phyloP scores from a whole-genome alignment of 2,329 filamentous ascomycete species.

The Alternaria tenuissima region DNA sequence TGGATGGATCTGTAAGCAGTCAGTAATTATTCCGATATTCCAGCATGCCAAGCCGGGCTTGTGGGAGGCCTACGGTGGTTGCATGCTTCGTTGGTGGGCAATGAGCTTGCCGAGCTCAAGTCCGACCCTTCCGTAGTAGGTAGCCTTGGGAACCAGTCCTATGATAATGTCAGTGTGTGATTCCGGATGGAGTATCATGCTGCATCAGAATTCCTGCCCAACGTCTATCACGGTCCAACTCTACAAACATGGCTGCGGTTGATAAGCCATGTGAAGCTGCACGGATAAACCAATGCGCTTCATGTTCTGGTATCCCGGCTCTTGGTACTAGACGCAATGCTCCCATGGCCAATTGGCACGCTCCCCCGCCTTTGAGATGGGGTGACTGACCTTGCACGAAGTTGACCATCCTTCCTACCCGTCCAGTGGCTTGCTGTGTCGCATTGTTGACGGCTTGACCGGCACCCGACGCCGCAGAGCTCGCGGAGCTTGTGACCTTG shows the following conservation, averaged over 20 bases:
- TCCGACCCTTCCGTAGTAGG: slow-evolving; percentile 92
- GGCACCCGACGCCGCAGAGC: slow-evolving; percentile 76
- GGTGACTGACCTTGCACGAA: slow-evolving; percentile 82
- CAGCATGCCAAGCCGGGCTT: neutral
- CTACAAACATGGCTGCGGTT: slow-evolving; percentile 9
- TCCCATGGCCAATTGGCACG: slow-evolving; percentile 4
- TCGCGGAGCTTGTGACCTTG: slow-evolving; percentile 80
- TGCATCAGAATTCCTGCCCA: neutral
- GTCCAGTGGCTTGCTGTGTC: slow-evolving; percentile 62
- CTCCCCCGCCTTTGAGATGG: slow-evolving; percentile 15
- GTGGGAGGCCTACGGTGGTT: slow-evolving; percentile 78
- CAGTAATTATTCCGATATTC: slow-evolving; percentile 24
- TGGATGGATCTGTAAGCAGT: slow-evolving; percentile 69
- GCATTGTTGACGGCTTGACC: slow-evolving; percentile 63
- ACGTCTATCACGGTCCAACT: neutral
- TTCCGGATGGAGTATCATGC: neutral
- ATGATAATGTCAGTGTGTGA: slow-evolving; percentile 28
- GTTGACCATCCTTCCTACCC: slow-evolving; percentile 71
- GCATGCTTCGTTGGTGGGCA: slow-evolving; percentile 88
- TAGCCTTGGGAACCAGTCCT: slow-evolving; percentile 85
- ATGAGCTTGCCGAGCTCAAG: slow-evolving; percentile 89
- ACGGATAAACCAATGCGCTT: slow-evolving; percentile 28
- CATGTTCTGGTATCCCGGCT: neutral
- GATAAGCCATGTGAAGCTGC: slow-evolving; percentile 22
- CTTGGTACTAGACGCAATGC: neutral